Percentiles rank a stretch among this genome's conserved stretches.
Evolutionary conservation across 805 yeast species (phyloP).

Genomic region (Pichia gijzeniarum): DNA sequence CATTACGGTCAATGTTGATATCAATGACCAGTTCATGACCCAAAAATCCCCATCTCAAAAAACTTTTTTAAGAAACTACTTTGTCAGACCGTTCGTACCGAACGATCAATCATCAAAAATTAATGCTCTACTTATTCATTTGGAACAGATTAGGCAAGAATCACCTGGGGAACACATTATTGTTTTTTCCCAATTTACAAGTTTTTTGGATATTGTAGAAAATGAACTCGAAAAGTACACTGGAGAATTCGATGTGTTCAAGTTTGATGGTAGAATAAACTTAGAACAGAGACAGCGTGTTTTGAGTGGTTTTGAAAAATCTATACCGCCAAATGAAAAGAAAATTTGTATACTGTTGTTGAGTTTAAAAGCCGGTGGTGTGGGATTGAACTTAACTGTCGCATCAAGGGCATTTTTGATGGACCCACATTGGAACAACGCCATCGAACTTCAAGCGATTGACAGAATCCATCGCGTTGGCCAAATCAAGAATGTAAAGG

Average conservation of each 20-base stretch:
- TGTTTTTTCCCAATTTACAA: conserved; percentile 86
- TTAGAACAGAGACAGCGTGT: conserved; percentile 59
- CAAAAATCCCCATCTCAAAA: conserved; percentile 9
- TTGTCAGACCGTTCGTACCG: conserved; percentile 40
- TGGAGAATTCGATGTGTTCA: conserved; percentile 47
- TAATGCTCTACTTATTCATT: conserved; percentile 57
- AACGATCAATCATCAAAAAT: conserved; percentile 64
- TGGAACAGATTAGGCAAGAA: conserved; percentile 46
- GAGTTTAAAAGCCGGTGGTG: conserved; percentile 90
- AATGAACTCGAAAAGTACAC: conserved; percentile 42
- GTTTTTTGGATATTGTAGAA: conserved; percentile 71
- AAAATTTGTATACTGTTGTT: conserved; percentile 46
- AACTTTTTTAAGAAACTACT: conserved; percentile 17
- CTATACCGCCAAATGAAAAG: conserved; percentile 19
- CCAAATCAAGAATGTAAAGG: conserved; percentile 64
- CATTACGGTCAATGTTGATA: neutral
- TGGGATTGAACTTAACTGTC: conserved; percentile 79
- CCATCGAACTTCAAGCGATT: conserved; percentile 85
- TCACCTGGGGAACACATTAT: conserved; percentile 68
- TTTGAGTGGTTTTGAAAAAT: conserved; percentile 45
- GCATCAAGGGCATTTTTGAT: conserved; percentile 83
- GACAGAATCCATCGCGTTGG: conserved; percentile 91
- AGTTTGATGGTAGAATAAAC: conserved; percentile 78
- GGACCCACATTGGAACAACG: conserved; percentile 98
- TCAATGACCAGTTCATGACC: conserved; percentile 2